These are phyloP conservation scores for Phaeoacremonium minimum DNA, from an alignment of 2,329 filamentous ascomycete species.

Conservation along the genomic window DNA sequence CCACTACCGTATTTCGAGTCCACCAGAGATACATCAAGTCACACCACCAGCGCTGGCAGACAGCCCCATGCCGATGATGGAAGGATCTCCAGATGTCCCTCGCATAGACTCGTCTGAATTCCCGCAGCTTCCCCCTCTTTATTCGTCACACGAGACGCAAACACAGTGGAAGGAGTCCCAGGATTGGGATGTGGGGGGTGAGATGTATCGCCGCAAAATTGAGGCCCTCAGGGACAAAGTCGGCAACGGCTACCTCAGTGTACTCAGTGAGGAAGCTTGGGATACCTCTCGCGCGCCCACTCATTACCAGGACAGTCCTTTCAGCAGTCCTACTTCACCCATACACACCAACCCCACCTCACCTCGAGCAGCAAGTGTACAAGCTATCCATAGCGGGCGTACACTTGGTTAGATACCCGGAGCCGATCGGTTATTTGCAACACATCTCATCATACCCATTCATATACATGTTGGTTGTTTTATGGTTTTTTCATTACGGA, in stretches of 20 bases:
- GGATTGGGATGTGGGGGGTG: constrained; percentile 66
- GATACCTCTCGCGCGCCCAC: constrained; percentile 34
- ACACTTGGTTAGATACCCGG: constrained; percentile 35
- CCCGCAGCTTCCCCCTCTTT: constrained; percentile 24
- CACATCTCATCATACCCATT: constrained; percentile 17
- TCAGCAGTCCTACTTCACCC: constrained; percentile 26
- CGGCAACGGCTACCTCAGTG: constrained; percentile 82
- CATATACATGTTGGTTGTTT: constrained; percentile 6
- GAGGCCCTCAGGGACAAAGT: constrained; percentile 82
- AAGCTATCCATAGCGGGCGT: constrained; percentile 49
- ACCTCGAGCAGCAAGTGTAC: constrained; percentile 31
- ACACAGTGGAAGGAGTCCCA: constrained; percentile 36
- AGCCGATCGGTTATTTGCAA: constrained; percentile 5
- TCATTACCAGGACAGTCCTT: constrained; percentile 33
- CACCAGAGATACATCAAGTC: constrained; percentile 29
- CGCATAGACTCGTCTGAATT: constrained; percentile 31
- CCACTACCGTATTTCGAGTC: constrained; percentile 41
- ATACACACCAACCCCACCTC: constrained; percentile 29
- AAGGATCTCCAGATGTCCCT: constrained; percentile 24
- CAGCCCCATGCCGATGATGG: constrained; percentile 21
- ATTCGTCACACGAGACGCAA: constrained; percentile 23
- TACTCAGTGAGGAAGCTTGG: constrained; percentile 74
- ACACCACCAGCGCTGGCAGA: constrained; percentile 24
- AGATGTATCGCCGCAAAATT: constrained; percentile 82
- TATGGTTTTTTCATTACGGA: constrained; percentile 5